Evolutionary conservation across 371 early-diverging fungal genomes (phyloP).

Genomic region (Lichtheimia ornata): DNA sequence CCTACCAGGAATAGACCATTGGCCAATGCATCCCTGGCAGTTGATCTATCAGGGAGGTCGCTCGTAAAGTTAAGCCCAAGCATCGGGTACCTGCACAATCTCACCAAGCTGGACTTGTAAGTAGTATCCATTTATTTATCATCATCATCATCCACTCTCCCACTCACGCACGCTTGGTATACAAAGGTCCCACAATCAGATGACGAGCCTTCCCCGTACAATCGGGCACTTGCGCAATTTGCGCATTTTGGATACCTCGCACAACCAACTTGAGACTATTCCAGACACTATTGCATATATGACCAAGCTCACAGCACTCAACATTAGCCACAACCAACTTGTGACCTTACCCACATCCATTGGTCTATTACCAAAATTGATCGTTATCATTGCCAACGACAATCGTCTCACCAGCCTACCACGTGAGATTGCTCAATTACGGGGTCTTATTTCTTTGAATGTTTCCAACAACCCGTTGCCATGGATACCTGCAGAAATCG

Average conservation of each 20-base stretch:
- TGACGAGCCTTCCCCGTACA: slow-evolving; percentile 40
- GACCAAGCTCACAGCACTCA: slow-evolving; percentile 30
- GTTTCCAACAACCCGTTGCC: slow-evolving; percentile 67
- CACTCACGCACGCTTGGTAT: background rate
- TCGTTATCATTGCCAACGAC: slow-evolving; percentile 55
- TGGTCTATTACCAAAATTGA: slow-evolving; percentile 57
- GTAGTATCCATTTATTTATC: slow-evolving; percentile 7
- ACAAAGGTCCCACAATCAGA: slow-evolving; percentile 40
- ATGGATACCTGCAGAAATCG: slow-evolving; percentile 40
- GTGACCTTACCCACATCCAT: slow-evolving; percentile 65
- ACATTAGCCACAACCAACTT: slow-evolving; percentile 60
- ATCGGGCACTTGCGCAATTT: slow-evolving; percentile 39
- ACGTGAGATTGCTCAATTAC: slow-evolving; percentile 46
- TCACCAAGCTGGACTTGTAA: slow-evolving; percentile 46
- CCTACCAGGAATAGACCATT: slow-evolving; percentile 18
- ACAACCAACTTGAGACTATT: slow-evolving; percentile 36
- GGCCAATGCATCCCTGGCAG: slow-evolving; percentile 21
- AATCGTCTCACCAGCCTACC: slow-evolving; percentile 63
- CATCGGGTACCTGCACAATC: slow-evolving; percentile 35
- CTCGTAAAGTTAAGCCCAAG: slow-evolving; percentile 43
- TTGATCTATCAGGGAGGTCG: slow-evolving; percentile 37
- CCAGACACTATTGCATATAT: slow-evolving; percentile 37
- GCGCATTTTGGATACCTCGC: slow-evolving; percentile 30
- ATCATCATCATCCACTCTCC: background rate
- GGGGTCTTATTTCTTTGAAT: slow-evolving; percentile 62